phyloP scores from a whole-genome alignment of 108 stramenopile species.

The Aurantiochytrium sp. region DNA sequence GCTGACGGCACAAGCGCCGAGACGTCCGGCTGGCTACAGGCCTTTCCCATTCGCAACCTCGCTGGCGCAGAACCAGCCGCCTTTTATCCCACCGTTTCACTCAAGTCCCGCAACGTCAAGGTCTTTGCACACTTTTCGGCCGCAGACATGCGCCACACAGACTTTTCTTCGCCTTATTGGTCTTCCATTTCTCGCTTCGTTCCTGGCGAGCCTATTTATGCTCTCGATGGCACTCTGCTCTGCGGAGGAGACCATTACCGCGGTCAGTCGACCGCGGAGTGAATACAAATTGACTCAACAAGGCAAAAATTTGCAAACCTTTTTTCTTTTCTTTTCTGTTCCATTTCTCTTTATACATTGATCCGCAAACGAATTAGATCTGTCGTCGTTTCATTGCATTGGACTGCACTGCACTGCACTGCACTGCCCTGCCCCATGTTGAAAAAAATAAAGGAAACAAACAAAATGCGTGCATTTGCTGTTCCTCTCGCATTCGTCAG shows the following conservation, averaged over 20 bases:
- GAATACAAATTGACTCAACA: background rate
- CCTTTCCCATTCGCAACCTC: background rate
- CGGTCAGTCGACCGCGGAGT: background rate
- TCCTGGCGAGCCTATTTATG: constrained; percentile 2
- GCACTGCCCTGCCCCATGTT: too few relatives aligned
- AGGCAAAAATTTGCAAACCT: background rate
- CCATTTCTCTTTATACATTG: background rate
- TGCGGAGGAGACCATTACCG: background rate
- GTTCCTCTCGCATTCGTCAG: too few relatives aligned
- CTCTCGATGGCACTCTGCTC: background rate
- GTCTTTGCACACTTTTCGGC: constrained; percentile 16
- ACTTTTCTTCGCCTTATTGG: background rate
- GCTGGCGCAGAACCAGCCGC: background rate
- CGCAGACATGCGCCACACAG: constrained; percentile 6
- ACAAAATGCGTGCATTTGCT: too few relatives aligned
- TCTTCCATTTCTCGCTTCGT: background rate
- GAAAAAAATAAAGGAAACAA: too few relatives aligned
- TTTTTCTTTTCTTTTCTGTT: background rate
- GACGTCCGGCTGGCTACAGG: background rate
- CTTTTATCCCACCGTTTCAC: background rate
- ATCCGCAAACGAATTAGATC: too few relatives aligned
- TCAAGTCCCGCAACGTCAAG: constrained; percentile 7
- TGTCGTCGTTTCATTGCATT: too few relatives aligned
- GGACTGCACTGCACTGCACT: too few relatives aligned
- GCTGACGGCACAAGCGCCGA: background rate